These are phyloP conservation scores for Candida sp. DNA, from an alignment of 1,139 yeast genomes.

Conservation along the genomic window DNA sequence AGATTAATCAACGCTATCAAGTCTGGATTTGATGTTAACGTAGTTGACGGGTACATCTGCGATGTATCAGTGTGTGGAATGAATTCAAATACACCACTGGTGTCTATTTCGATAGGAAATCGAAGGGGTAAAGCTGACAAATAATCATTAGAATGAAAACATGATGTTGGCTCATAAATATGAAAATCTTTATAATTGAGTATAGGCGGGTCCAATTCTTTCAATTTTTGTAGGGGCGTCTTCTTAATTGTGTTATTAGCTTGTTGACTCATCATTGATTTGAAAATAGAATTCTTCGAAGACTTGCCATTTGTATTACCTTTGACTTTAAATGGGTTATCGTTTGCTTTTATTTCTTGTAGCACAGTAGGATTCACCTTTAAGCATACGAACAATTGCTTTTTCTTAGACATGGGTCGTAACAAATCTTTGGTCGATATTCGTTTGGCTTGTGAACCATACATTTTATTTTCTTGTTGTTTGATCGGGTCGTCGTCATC, in stretches of 20 bases:
- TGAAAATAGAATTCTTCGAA: constrained; percentile 16
- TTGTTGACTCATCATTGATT: constrained; percentile 22
- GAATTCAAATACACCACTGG: constrained; percentile 18
- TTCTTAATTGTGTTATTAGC: constrained; percentile 16
- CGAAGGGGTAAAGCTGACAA: background rate
- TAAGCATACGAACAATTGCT: constrained; percentile 20
- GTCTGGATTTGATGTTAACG: background rate
- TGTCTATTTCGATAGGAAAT: background rate
- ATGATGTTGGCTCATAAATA: constrained; percentile 10
- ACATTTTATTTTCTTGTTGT: constrained; percentile 1
- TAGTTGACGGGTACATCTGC: background rate
- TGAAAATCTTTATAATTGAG: constrained; percentile 17
- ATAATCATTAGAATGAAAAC: background rate
- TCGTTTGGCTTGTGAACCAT: constrained; percentile 4
- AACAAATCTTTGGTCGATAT: constrained; percentile 12
- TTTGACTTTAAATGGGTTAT: constrained; percentile 29
- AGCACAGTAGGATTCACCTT: constrained; percentile 22
- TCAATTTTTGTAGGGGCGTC: constrained; percentile 20
- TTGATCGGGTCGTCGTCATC: background rate
- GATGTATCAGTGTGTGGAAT: constrained; percentile 12
- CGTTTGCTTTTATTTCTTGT: constrained; percentile 21
- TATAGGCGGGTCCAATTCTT: constrained; percentile 18
- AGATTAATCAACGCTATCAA: constrained; percentile 4
- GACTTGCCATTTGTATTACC: constrained; percentile 15
- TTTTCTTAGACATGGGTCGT: constrained; percentile 8